These are phyloP conservation scores for Yarrowia sp. DNA, from an alignment of 805 yeast genomes.

Conservation along the genomic window DNA sequence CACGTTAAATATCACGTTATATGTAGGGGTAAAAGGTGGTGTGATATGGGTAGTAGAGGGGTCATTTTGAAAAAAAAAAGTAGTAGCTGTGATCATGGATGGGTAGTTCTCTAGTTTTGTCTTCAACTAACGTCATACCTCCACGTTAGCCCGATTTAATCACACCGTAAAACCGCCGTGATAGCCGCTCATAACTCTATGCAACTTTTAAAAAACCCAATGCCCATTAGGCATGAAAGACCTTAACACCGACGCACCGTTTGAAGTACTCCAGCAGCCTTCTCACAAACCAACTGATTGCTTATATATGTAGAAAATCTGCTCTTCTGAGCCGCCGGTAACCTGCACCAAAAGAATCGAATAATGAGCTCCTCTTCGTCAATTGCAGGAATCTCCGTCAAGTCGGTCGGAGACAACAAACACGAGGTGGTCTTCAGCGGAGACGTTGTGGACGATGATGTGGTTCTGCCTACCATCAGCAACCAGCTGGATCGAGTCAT, in stretches of 20 bases:
- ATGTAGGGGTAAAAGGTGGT: background rate
- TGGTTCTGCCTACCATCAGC: slow-evolving; percentile 8
- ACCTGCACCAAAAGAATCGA: background rate
- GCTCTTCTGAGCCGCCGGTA: background rate
- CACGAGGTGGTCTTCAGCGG: slow-evolving; percentile 18
- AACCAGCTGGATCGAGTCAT: slow-evolving; percentile 23
- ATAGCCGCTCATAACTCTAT: background rate
- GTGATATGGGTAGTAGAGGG: too few species aligned
- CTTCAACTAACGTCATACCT: background rate
- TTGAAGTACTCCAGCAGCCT: slow-evolving; percentile 3
- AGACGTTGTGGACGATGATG: slow-evolving; percentile 2
- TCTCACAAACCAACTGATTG: background rate
- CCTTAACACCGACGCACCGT: slow-evolving; percentile 20
- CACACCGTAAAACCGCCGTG: background rate
- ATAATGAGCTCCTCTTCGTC: slow-evolving; percentile 15
- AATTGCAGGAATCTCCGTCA: slow-evolving; percentile 13
- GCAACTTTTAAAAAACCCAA: background rate
- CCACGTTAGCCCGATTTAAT: background rate
- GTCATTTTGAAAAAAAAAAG: background rate
- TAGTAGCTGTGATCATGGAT: too few species aligned
- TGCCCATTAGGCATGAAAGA: background rate
- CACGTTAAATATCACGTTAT: background rate
- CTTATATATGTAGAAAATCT: background rate
- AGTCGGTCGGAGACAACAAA: slow-evolving; percentile 16
- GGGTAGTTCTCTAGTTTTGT: too few species aligned